Percentiles rank a stretch among this genome's conserved stretches.
Conservation (phyloP, 148 eudicot species). For the Nepenthes gracilis region DNA sequence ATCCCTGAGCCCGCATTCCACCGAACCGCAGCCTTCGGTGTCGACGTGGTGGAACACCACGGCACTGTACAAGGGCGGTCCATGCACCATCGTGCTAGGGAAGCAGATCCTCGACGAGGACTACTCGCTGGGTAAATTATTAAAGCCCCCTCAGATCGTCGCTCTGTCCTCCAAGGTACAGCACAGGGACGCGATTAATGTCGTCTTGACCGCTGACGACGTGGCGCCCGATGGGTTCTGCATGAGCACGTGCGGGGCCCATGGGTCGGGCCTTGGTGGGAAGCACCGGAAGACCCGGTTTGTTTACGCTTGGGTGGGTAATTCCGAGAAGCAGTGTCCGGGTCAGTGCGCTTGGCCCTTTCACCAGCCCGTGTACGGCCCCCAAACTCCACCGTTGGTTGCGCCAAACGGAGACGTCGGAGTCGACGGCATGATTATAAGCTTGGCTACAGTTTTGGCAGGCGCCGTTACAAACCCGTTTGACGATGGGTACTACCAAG, state of each 20-base stretch:
- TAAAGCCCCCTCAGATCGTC: constrained; percentile 12
- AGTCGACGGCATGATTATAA: constrained; percentile 21
- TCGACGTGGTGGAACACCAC: constrained; percentile 35
- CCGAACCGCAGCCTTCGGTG: constrained; percentile 20
- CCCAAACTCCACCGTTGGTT: constrained; percentile 26
- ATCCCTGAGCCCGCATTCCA: constrained; percentile 19
- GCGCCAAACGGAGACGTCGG: constrained; percentile 45
- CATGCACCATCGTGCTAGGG: constrained; percentile 15
- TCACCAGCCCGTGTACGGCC: constrained; percentile 35
- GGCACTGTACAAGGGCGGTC: constrained; percentile 12
- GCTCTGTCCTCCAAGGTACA: constrained; percentile 12
- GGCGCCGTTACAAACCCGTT: constrained; percentile 42
- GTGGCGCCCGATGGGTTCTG: constrained; percentile 23
- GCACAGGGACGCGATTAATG: constrained; percentile 19
- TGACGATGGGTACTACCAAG: constrained; percentile 27
- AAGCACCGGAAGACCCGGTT: not conserved
- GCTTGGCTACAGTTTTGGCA: constrained; percentile 29
- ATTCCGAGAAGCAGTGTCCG: constrained; percentile 13
- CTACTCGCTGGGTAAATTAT: constrained; percentile 21
- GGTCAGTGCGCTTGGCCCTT: constrained; percentile 48
- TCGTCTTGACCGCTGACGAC: constrained; percentile 32
- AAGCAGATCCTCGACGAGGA: constrained; percentile 17
- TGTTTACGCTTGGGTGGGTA: constrained; percentile 1
- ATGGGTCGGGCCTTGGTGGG: constrained; percentile 15
- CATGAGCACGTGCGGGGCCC: constrained; percentile 30